A percentile compares a stretch with the other conserved stretches of the same genome.
phyloP scores from a whole-genome alignment of 495 filamentous ascomycete genomes.

The Penicillium simplicissimum region DNA sequence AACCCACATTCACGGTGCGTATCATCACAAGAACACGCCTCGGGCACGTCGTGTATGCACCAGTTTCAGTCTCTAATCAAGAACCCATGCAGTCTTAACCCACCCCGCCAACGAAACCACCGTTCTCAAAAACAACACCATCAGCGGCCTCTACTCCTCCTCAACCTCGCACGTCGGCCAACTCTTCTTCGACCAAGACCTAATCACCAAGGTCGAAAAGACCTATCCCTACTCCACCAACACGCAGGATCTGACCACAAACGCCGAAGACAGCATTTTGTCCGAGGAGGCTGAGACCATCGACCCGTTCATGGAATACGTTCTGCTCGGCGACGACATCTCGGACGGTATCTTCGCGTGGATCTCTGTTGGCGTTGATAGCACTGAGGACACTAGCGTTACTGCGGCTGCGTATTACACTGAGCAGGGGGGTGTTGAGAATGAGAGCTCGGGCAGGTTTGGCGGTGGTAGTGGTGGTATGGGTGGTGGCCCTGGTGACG shows the following conservation, averaged over 20 bases:
- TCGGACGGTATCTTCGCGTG: constrained; percentile 39
- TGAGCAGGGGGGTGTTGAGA: constrained; percentile 39
- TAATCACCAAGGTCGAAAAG: constrained; percentile 49
- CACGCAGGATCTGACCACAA: constrained; percentile 48
- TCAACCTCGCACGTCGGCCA: constrained; percentile 57
- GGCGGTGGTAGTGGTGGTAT: constrained; percentile 11
- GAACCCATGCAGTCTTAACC: constrained; percentile 28
- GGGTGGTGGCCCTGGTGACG: constrained; percentile 18
- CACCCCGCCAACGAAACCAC: constrained; percentile 39
- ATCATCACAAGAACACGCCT: neutral
- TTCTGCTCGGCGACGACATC: constrained; percentile 32
- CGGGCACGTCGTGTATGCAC: neutral
- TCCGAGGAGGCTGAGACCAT: constrained; percentile 49
- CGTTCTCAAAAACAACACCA: constrained; percentile 33
- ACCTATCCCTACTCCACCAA: constrained; percentile 57
- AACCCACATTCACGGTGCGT: constrained; percentile 38
- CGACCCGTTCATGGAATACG: constrained; percentile 60
- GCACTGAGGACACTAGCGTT: constrained; percentile 25
- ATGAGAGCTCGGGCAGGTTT: constrained; percentile 29
- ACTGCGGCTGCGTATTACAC: constrained; percentile 37
- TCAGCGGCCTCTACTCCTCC: constrained; percentile 33
- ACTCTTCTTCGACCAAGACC: constrained; percentile 60
- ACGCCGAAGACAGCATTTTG: constrained; percentile 54
- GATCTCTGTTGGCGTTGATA: constrained; percentile 38
- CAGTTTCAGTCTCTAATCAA: neutral